phyloP scores from a whole-genome alignment of 2,329 filamentous ascomycete species.

The Colletotrichum sojae region DNA sequence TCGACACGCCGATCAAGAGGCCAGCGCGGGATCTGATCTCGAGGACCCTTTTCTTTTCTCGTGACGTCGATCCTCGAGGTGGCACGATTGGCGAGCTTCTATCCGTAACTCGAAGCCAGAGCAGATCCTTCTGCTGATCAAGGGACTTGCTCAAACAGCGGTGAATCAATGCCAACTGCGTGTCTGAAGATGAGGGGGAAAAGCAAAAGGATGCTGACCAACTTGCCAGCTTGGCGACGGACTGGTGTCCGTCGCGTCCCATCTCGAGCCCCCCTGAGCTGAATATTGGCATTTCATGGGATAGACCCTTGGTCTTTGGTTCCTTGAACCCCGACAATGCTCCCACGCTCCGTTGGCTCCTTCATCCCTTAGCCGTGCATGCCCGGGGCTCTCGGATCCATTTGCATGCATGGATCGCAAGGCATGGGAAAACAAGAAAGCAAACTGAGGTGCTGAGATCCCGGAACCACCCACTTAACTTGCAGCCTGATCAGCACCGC shows the following conservation, averaged over 20 bases:
- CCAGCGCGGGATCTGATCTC: background rate
- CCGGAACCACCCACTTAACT: slow-evolving; percentile 8
- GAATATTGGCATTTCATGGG: background rate
- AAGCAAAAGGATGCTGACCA: background rate
- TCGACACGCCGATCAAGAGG: slow-evolving; percentile 25
- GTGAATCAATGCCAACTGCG: background rate
- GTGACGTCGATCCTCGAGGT: background rate
- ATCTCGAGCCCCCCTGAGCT: background rate
- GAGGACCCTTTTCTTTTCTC: slow-evolving; percentile 13
- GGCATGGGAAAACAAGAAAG: background rate
- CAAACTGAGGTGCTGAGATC: background rate
- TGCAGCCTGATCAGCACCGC: slow-evolving; percentile 21
- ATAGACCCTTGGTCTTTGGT: background rate
- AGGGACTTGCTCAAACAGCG: slow-evolving; percentile 3
- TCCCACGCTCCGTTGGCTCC: slow-evolving; percentile 13
- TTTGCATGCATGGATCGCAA: slow-evolving; percentile 23
- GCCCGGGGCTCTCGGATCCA: slow-evolving; percentile 7
- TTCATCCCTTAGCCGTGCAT: slow-evolving; percentile 33
- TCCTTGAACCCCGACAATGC: background rate
- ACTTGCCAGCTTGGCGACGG: background rate
- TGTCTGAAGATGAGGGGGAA: background rate
- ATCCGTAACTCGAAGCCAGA: slow-evolving; percentile 19
- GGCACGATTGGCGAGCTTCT: slow-evolving; percentile 24
- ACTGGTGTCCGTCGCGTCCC: background rate
- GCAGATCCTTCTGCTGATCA: slow-evolving; percentile 23